Evolutionary conservation across 371 early-diverging fungal genomes (phyloP).

Genomic region (Rhizopus sp.): DNA sequence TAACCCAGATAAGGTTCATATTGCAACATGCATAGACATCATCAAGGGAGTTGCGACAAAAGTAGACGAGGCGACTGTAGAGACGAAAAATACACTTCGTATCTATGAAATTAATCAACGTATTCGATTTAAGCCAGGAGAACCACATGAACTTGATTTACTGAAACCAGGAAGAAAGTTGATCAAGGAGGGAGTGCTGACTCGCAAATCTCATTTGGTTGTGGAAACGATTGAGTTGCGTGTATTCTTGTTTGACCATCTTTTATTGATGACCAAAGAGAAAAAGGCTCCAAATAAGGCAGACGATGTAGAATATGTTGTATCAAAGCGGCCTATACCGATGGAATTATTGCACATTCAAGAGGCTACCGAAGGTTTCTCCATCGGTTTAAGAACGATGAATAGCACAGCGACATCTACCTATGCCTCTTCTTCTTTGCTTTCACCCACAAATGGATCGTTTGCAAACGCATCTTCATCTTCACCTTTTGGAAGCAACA

Average conservation of each 20-base stretch:
- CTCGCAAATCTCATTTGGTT: constrained; percentile 65
- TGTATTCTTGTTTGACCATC: constrained; percentile 89
- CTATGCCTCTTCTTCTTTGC: constrained; percentile 16
- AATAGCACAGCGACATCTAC: constrained; percentile 10
- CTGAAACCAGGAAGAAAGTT: constrained; percentile 69
- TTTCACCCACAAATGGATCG: constrained; percentile 6
- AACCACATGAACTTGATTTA: constrained; percentile 63
- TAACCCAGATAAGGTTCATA: constrained; percentile 45
- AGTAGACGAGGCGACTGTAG: constrained; percentile 38
- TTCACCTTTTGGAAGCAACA: constrained; percentile 16
- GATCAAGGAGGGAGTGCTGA: constrained; percentile 78
- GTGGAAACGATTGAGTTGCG: constrained; percentile 69
- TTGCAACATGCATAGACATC: constrained; percentile 63
- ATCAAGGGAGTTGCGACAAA: constrained; percentile 66
- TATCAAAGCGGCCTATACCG: constrained; percentile 68
- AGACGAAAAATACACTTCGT: constrained; percentile 33
- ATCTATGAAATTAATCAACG: constrained; percentile 35
- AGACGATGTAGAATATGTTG: constrained; percentile 55
- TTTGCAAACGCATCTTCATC: constrained; percentile 4
- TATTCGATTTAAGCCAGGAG: constrained; percentile 48
- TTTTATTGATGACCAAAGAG: constrained; percentile 75
- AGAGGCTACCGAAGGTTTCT: constrained; percentile 52
- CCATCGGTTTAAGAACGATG: constrained; percentile 26
- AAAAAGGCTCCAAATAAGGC: constrained; percentile 40
- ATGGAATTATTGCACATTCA: constrained; percentile 57